Percentiles rank a stretch among this genome's conserved stretches.
These are phyloP conservation scores for Vitis labrusca DNA, from an alignment of 164 flowering plant genomes.

Conservation along the genomic window DNA sequence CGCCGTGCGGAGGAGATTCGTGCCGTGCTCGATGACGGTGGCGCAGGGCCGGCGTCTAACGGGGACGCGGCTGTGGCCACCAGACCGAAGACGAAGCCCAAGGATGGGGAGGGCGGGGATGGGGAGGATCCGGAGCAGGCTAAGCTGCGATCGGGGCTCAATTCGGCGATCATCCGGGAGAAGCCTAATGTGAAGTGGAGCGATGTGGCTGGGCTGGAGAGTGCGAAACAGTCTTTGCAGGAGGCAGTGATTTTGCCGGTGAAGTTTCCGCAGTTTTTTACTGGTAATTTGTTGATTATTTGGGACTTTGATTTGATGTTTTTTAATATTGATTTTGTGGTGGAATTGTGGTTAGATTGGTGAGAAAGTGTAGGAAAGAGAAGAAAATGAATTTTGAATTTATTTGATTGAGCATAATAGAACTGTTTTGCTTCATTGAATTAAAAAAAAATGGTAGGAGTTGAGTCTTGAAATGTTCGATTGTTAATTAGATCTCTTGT, in stretches of 20 bases:
- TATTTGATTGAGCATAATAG: no score
- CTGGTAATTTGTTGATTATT: constrained; percentile 45
- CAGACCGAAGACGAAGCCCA: constrained; percentile 72
- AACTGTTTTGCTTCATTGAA: no score
- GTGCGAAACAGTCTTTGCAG: constrained; percentile 95
- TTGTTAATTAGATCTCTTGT: no score
- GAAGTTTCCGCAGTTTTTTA: constrained; percentile 94
- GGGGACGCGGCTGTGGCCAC: constrained; percentile 89
- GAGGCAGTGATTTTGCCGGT: constrained; percentile 97
- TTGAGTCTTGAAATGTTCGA: no score
- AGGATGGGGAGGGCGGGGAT: constrained; percentile 66
- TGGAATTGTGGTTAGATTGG: no score
- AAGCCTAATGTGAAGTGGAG: constrained; percentile 97
- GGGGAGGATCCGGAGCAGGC: constrained; percentile 90
- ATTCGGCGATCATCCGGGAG: constrained; percentile 92
- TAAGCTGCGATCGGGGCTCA: constrained; percentile 78
- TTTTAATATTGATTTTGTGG: no score
- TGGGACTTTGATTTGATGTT: not conserved
- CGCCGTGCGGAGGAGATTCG: constrained; percentile 99
- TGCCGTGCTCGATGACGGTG: constrained; percentile 86
- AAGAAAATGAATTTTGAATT: no score
- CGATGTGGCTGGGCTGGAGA: constrained; percentile 96
- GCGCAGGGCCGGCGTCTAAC: constrained; percentile 66
- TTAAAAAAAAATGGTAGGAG: no score
- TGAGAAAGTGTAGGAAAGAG: no score